phyloP scores from a whole-genome alignment of 2,329 filamentous ascomycete genomes.

The Clonostachys rhizophaga region DNA sequence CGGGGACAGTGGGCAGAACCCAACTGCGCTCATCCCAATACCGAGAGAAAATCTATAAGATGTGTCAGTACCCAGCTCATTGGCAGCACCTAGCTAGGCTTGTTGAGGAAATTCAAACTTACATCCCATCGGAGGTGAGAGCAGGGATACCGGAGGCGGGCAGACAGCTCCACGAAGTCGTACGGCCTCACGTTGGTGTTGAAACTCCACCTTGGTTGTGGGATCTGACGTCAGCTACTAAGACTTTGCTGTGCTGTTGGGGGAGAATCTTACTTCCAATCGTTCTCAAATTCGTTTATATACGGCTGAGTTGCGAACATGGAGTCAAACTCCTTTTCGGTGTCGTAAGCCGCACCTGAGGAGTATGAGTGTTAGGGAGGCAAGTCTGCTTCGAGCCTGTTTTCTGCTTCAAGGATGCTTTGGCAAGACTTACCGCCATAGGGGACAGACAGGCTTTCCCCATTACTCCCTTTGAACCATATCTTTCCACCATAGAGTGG shows the following conservation, averaged over 20 bases:
- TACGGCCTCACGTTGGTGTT: slow-evolving; percentile 14
- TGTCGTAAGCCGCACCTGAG: slow-evolving; percentile 27
- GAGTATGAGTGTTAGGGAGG: not conserved
- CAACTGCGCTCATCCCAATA: slow-evolving; percentile 31
- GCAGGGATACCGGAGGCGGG: slow-evolving; percentile 22
- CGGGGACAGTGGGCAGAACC: slow-evolving; percentile 32
- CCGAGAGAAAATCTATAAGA: slow-evolving; percentile 26
- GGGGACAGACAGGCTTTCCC: slow-evolving; percentile 32
- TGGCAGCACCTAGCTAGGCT: not conserved
- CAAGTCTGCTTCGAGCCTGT: not conserved
- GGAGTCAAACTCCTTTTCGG: slow-evolving; percentile 28
- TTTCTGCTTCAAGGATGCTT: not conserved
- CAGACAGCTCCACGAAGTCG: slow-evolving; percentile 21
- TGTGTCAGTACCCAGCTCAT: not conserved
- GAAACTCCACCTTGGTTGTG: slow-evolving; percentile 21
- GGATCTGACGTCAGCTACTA: not conserved
- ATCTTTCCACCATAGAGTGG: slow-evolving; percentile 40
- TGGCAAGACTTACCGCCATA: slow-evolving; percentile 24
- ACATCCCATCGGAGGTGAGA: slow-evolving; percentile 28
- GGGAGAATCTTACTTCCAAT: slow-evolving; percentile 12
- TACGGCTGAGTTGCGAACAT: slow-evolving; percentile 24
- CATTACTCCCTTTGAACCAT: slow-evolving; percentile 28
- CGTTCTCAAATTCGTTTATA: slow-evolving; percentile 12
- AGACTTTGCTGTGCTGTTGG: not conserved
- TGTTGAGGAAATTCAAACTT: slow-evolving; percentile 3